Conservation (phyloP, 2,329 filamentous ascomycete genomes). For the Aureobasidium subglaciale region DNA sequence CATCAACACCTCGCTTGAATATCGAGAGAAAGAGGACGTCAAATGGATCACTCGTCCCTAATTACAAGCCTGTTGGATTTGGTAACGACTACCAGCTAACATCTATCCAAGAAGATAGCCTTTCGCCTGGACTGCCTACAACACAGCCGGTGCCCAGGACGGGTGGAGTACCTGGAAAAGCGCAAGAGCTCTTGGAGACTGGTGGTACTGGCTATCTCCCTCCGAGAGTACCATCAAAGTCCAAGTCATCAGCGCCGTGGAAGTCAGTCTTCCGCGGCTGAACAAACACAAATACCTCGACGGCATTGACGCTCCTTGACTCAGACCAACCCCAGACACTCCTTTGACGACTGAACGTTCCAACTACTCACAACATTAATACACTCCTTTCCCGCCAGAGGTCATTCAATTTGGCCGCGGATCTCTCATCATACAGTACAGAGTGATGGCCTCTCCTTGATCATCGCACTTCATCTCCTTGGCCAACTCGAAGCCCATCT, state of each 20-base stretch:
- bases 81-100: neutral
- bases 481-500: conserved; percentile 59
- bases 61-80: conserved; percentile 8
- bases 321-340: neutral
- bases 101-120: conserved; percentile 3
- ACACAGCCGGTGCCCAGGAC: neutral
- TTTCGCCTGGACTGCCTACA: neutral
- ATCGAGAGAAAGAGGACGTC: conserved; percentile 11
- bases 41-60: conserved; percentile 1
- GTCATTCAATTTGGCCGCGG: conserved; percentile 20
- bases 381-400: neutral
- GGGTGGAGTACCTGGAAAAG: conserved; percentile 4
- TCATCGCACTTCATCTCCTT: conserved; percentile 63
- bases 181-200: neutral
- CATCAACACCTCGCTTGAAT: conserved; percentile 22
- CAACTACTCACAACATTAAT: neutral
- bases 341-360: conserved; percentile 10
- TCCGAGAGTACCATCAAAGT: neutral
- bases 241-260: neutral
- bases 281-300: neutral
- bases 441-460: conserved; percentile 43
- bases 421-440: conserved; percentile 42
- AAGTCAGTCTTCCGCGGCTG: neutral
- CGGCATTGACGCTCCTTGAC: neutral
- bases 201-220: conserved; percentile 7